These are phyloP conservation scores for Articulospora tetracladia DNA, from an alignment of 495 filamentous ascomycete species.

Conservation along the genomic window DNA sequence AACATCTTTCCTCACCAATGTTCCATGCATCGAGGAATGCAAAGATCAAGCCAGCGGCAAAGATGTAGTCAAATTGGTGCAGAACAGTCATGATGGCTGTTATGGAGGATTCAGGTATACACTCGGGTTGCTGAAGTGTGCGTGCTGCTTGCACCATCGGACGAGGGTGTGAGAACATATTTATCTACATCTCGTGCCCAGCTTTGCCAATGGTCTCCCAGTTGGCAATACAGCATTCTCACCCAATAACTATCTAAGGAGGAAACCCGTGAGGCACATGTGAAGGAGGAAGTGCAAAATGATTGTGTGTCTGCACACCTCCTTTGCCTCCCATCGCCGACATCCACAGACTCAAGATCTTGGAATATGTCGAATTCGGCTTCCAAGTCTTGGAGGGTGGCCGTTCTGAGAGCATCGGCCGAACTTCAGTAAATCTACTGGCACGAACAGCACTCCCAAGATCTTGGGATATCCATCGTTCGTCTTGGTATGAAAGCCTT, in stretches of 20 bases:
- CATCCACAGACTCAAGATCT: too few relatives aligned
- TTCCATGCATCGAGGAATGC: slow-evolving; percentile 64
- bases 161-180: neutral
- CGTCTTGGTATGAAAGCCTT: neutral
- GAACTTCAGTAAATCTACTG: neutral
- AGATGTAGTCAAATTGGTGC: slow-evolving; percentile 34
- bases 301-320: too few relatives aligned
- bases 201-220: neutral
- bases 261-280: neutral
- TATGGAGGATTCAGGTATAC: too few relatives aligned
- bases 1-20: slow-evolving; percentile 41
- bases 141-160: neutral
- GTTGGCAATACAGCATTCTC: neutral
- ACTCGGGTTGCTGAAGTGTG: neutral
- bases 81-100: neutral
- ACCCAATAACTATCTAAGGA: neutral
- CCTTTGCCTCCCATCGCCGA: too few relatives aligned
- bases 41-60: slow-evolving; percentile 72
- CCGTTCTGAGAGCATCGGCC: neutral
- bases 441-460: neutral
- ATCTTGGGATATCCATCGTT: neutral
- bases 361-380: neutral
- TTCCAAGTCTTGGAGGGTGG: neutral
- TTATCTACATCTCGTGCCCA: neutral
- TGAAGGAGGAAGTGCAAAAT: too few relatives aligned